These are phyloP conservation scores for Nothophoma quercina DNA, from an alignment of 2,329 filamentous ascomycete genomes.

Conservation along the genomic window DNA sequence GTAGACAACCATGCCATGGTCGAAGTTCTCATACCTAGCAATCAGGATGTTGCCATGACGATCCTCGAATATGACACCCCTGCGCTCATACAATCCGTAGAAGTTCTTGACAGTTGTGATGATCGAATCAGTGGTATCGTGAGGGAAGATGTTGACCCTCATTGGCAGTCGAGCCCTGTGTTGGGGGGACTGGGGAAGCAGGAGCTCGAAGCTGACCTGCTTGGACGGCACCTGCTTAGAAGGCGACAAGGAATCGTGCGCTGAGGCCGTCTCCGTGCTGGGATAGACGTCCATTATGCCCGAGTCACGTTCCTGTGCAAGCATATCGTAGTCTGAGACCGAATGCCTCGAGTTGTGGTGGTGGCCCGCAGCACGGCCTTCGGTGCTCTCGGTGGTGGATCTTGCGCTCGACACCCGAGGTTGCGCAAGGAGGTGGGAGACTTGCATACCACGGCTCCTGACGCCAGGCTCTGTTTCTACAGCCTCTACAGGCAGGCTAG, in stretches of 20 bases:
- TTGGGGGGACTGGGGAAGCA: constrained; percentile 72
- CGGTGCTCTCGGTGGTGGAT: constrained; percentile 33
- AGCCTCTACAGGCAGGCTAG: constrained; percentile 30
- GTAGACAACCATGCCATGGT: constrained; percentile 90
- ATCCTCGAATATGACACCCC: constrained; percentile 95
- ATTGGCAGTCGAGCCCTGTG: constrained; percentile 80
- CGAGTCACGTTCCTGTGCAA: constrained; percentile 36
- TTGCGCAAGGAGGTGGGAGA: constrained; percentile 42
- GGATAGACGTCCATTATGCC: constrained; percentile 46
- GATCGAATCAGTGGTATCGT: constrained; percentile 97
- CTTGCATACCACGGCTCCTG: constrained; percentile 37
- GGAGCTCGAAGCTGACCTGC: constrained; percentile 80
- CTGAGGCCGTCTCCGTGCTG: constrained; percentile 43
- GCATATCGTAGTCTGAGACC: constrained; percentile 37
- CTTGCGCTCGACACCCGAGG: constrained; percentile 35
- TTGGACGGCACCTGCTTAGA: constrained; percentile 60
- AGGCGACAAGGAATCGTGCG: constrained; percentile 47
- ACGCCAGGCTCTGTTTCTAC: constrained; percentile 15
- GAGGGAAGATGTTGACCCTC: constrained; percentile 88
- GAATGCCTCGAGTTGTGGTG: constrained; percentile 38
- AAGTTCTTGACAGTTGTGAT: constrained; percentile 99
- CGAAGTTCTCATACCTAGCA: constrained; percentile 94
- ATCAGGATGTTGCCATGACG: constrained; percentile 88
- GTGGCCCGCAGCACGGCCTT: constrained; percentile 38
- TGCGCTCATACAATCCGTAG: constrained; percentile 87